A percentile compares a stretch with the other conserved stretches of the same genome.
These are phyloP conservation scores for Apophysomyces sp. DNA, from an alignment of 371 early-diverging fungal genomes.

Conservation along the genomic window DNA sequence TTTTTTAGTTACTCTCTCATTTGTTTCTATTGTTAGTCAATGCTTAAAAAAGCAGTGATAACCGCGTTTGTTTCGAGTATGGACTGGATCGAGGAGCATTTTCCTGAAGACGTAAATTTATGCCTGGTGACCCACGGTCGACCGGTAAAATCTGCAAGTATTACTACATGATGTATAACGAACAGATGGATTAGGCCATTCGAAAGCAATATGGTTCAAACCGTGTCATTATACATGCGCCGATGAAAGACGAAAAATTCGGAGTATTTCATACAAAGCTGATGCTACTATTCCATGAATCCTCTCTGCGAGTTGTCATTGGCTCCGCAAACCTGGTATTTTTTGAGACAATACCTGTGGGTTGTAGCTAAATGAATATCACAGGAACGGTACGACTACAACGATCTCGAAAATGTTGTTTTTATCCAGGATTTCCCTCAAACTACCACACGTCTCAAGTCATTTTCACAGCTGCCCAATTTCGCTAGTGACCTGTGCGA, in stretches of 20 bases:
- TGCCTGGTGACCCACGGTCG: conserved; percentile 43
- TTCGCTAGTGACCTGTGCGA: conserved; percentile 39
- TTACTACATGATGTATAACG: too few relatives aligned
- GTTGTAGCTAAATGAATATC: neutral
- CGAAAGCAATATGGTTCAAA: conserved; percentile 18
- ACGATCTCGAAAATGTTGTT: conserved; percentile 46
- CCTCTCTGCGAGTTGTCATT: conserved; percentile 43
- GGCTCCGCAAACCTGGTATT: conserved; percentile 49
- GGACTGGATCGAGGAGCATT: conserved; percentile 41
- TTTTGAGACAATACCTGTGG: neutral
- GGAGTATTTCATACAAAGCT: conserved; percentile 47
- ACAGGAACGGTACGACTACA: conserved; percentile 41
- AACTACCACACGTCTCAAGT: neutral
- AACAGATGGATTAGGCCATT: conserved; percentile 17
- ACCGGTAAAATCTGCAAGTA: conserved; percentile 29
- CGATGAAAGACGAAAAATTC: conserved; percentile 29
- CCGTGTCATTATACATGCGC: conserved; percentile 36
- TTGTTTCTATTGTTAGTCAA: conserved; percentile 9
- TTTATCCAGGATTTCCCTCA: conserved; percentile 50
- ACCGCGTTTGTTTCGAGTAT: conserved; percentile 43
- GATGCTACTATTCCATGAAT: conserved; percentile 37
- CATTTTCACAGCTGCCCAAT: conserved; percentile 12
- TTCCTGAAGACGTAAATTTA: conserved; percentile 33
- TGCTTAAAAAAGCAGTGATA: conserved; percentile 35
- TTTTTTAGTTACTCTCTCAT: neutral